Evolutionary conservation across 225 moss, liverwort and hornwort species (phyloP).

Genomic region (Sphagnum contortum): DNA sequence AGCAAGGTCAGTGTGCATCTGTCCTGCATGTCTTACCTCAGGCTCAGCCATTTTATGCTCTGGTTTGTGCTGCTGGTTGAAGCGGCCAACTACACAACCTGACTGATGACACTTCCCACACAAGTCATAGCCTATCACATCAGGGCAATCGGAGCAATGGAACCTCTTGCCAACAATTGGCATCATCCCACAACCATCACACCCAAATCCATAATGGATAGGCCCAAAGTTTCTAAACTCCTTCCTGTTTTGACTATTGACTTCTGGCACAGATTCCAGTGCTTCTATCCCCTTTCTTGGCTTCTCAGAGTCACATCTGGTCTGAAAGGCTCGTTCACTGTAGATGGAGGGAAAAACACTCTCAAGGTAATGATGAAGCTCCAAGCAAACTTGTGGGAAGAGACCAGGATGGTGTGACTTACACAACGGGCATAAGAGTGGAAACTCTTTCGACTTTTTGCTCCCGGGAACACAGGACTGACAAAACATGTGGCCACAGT

Average conservation of each 20-base stretch:
- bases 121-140: slow-evolving; percentile 60
- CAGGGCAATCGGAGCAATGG: slow-evolving; percentile 46
- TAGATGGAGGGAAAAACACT: slow-evolving; percentile 47
- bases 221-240: slow-evolving; percentile 7
- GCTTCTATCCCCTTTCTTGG: slow-evolving; percentile 2
- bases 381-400: slow-evolving; percentile 71
- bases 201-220: slow-evolving; percentile 12
- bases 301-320: too few relatives aligned
- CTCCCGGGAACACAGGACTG: slow-evolving; percentile 22
- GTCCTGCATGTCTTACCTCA: slow-evolving; percentile 24
- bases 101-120: slow-evolving; percentile 59
- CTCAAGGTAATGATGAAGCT: slow-evolving; percentile 85
- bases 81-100: slow-evolving; percentile 57
- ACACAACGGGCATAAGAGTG: slow-evolving; percentile 47
- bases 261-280: slow-evolving; percentile 16
- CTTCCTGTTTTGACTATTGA: slow-evolving; percentile 12
- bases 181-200: slow-evolving; percentile 58
- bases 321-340: slow-evolving; percentile 18
- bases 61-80: slow-evolving; percentile 62
- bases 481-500: slow-evolving; percentile 93
- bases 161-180: slow-evolving; percentile 68
- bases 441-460: slow-evolving; percentile 13
- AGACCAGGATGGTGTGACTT: slow-evolving; percentile 69
- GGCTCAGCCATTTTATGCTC: slow-evolving; percentile 50
- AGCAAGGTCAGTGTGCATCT: slow-evolving; percentile 8